Conservation (phyloP, 179 eudicot species). For the Heliamphora pulchella region DNA sequence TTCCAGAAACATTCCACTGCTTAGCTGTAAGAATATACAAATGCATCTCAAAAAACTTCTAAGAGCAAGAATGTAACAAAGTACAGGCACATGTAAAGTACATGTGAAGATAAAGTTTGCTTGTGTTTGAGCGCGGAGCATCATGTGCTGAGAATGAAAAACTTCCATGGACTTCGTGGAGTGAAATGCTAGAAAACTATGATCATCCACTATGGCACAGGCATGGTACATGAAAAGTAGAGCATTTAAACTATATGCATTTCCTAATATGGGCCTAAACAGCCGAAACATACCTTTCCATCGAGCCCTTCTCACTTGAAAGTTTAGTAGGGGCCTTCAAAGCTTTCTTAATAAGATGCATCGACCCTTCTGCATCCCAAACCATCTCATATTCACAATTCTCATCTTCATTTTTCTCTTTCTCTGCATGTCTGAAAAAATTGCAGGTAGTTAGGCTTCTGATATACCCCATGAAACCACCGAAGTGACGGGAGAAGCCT, state of each 20-base stretch:
- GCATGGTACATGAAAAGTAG: neutral
- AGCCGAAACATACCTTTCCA: constrained; percentile 50
- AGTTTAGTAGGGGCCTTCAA: constrained; percentile 24
- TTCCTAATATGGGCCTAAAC: neutral
- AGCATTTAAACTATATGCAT: neutral
- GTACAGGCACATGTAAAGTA: too few species aligned
- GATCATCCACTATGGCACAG: constrained; percentile 1
- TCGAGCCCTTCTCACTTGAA: constrained; percentile 40
- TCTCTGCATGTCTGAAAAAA: constrained; percentile 31
- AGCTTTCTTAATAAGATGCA: constrained; percentile 83
- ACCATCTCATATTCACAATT: constrained; percentile 78
- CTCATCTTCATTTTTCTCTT: constrained; percentile 90
- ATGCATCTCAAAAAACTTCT: neutral
- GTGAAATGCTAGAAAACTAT: neutral
- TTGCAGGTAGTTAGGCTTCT: constrained; percentile 26
- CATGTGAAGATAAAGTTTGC: too few species aligned
- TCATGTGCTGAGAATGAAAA: neutral
- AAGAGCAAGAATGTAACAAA: too few species aligned
- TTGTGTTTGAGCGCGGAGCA: neutral
- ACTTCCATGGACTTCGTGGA: neutral
- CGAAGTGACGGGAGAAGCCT: constrained; percentile 29
- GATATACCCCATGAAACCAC: constrained; percentile 25
- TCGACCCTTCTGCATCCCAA: constrained; percentile 96
- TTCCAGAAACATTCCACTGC: neutral
- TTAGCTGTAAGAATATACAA: neutral